phyloP scores from a whole-genome alignment of 306 rosid species.

The Castanea crenata region DNA sequence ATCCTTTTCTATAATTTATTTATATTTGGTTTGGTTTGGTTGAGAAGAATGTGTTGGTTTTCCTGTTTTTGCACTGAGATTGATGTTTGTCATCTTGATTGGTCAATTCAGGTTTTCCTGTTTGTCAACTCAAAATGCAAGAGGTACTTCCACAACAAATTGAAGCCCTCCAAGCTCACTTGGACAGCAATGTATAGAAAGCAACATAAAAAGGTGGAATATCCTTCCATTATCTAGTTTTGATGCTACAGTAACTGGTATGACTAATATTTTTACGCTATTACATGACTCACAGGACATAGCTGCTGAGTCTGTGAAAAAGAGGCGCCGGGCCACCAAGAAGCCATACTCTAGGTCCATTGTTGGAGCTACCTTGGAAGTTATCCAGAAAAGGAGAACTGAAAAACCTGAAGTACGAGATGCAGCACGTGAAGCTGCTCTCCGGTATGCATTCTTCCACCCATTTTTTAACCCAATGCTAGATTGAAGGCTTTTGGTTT shows the following conservation, averaged over 20 bases:
- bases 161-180: slow-evolving; percentile 88
- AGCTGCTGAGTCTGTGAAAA: slow-evolving; percentile 73
- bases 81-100: neutral
- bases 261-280: neutral
- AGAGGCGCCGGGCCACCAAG: slow-evolving; percentile 64
- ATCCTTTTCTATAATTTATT: neutral
- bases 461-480: no score
- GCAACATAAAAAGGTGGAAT: slow-evolving; percentile 78
- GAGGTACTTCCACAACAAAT: slow-evolving; percentile 63
- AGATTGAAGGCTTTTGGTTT: neutral
- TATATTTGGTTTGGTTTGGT: neutral
- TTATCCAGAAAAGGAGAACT: slow-evolving; percentile 64
- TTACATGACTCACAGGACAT: slow-evolving; percentile 37
- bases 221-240: neutral
- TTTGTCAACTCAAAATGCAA: slow-evolving; percentile 81
- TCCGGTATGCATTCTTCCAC: slow-evolving; percentile 37
- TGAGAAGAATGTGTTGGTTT: neutral
- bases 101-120: slow-evolving; percentile 57
- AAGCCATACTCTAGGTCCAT: slow-evolving; percentile 76
- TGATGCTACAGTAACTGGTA: neutral
- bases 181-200: slow-evolving; percentile 91
- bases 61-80: neutral
- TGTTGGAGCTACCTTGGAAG: slow-evolving; percentile 67
- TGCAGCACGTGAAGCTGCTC: slow-evolving; percentile 84
- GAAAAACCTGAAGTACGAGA: slow-evolving; percentile 78